Base-by-base conservation (phyloP, 2,329 filamentous ascomycete genomes). In the Mariannaea sp. region DNA sequence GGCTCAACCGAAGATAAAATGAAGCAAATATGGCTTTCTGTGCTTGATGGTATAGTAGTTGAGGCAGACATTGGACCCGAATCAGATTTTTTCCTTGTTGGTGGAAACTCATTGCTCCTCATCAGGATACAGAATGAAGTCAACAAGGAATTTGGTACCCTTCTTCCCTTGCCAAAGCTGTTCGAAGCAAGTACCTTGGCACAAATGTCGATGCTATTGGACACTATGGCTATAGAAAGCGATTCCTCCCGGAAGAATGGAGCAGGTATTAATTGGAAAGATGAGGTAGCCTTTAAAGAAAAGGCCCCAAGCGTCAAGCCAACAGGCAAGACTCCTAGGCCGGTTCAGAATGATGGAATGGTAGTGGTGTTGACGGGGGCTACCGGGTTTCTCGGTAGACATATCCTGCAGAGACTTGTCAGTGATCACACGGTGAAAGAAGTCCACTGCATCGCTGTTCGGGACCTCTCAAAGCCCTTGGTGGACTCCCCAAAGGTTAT, bases 71-170 rank as follows among this genome's bases (percentile, higher is more conserved):
- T 29, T 29, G 7, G 12, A 12, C 26, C 26, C 7, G 26, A 29
- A 40, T 43, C 42, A 3, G 32, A 36, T 12, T 52, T 55, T 32
- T 55, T 55, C 16, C 35, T 30, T 4, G 30, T 39, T 12, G 47
- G 53, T 5, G 53, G 53, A 10, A 55, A 48, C 16, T 55, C 53
- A 4, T 48, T 55, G 0, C 35, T 36, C 1, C n/a, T 17, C 2
- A 24, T 52, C n/a, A 27, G 22, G 2, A 26, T 55, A 1, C 42
- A 47, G 14, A 16, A 29, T 10, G 36, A 20, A 3, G 52, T 55
- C 17, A 17, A 19, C 5, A 35, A 39, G 4, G 13, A 20, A 2
- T 47, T 55, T 13, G 4, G 29, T 7, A 35, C 32, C 2, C 10
- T 17, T 12, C 16, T 40, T 9, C 26, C 7, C 2, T 17, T 48